Conservation (phyloP, 768 basidiomycete genomes). For the Tylopilus cervinicoccineus region DNA sequence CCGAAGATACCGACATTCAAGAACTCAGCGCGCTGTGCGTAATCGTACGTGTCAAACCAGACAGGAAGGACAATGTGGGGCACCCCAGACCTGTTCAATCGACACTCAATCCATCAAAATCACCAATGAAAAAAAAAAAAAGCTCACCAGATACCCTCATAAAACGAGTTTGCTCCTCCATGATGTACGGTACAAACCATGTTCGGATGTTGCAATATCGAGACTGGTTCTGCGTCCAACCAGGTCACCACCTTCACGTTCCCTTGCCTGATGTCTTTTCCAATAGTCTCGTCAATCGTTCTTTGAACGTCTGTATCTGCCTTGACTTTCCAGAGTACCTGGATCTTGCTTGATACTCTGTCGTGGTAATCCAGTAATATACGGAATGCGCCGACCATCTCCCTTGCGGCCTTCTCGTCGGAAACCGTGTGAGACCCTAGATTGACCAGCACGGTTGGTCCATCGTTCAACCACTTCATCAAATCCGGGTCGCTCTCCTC, state of each 20-base stretch:
- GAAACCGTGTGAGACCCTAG: constrained; percentile 3
- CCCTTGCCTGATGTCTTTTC: constrained; percentile 4
- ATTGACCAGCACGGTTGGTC: constrained; percentile 12
- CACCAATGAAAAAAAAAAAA: too few species aligned
- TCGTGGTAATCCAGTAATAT: constrained; percentile 2
- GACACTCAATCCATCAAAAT: background rate
- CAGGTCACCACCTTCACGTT: constrained; percentile 9
- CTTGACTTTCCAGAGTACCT: constrained; percentile 12
- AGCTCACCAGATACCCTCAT: background rate
- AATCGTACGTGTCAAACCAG: constrained; percentile 13
- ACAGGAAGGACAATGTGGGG: constrained; percentile 11
- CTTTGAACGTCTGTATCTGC: background rate
- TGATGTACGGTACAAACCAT: background rate
- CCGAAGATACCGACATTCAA: constrained; percentile 6
- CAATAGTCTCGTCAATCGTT: background rate
- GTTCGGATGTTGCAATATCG: constrained; percentile 3
- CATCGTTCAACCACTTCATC: constrained; percentile 8
- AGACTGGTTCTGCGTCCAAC: constrained; percentile 10
- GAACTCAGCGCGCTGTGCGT: background rate
- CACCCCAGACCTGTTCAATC: constrained; percentile 8
- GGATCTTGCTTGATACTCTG: background rate
- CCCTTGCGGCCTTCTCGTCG: background rate
- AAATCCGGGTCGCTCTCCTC: constrained; percentile 5
- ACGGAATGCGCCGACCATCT: constrained; percentile 5
- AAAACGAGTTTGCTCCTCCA: constrained; percentile 5